Base-by-base conservation (phyloP, 2,329 filamentous ascomycete genomes). In the Pseudodiploospora longispora region DNA sequence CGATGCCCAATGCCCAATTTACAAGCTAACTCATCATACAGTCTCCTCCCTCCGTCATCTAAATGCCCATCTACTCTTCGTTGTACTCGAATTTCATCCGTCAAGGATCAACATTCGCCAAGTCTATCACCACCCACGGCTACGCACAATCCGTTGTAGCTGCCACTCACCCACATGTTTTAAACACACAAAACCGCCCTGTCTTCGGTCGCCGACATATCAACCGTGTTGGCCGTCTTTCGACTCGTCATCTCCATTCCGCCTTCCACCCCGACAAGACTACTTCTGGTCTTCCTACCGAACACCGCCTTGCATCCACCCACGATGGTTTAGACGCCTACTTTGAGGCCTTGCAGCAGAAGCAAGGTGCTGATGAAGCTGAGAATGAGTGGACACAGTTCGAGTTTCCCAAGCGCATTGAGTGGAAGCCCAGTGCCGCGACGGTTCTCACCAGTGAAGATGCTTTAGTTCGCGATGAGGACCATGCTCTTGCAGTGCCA, bases 91-190 rank as follows among this genome's bases (percentile, higher is more conserved):
- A 78, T 75, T 87, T 97, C 76, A 88, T 95, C 81, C 91, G 93
- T 76, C 87, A 91, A 78, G 90, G 87, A 84, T 85, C 96, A 71
- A 62, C 66, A 60, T 66, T 67, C 61, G 83, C 87, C 63, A 97
- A 97, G 75, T 89, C 90, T 61, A 85, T 97, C 67, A 91, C 88
- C 66, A 90, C 88, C 64, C 88, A 97, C 80, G 91, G 91, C 70
- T 97, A 96, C 78, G 90, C 90, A 58, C 91, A 97, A 67, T 95
- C 90, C 52, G 85, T 97, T 70, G 89, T 98, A 70, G 93, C 93
- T 61, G 91, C 89, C 59, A 88, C 88, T 52, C 89, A 95, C 52
- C 78, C 78, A 45, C 74, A 77, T 83, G 85, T 72, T 76, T 80
- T 75, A 78, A 88, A 82, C 76, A 82, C 71, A 63, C 88, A 80